Conservation (phyloP, 2,329 filamentous ascomycete genomes). For the Aspergillus candidus region DNA sequence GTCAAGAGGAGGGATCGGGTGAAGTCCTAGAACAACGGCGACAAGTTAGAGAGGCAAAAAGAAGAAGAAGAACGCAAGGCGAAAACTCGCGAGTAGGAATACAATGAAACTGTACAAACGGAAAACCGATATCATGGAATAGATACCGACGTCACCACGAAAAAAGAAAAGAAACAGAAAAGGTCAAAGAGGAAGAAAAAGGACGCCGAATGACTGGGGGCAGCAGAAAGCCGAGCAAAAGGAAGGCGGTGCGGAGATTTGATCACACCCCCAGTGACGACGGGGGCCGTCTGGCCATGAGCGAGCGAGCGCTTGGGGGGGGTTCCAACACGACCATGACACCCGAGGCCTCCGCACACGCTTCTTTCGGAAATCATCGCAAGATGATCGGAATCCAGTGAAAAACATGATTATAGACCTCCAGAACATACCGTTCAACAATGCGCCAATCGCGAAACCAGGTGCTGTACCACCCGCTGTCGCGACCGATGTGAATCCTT, state of each 20-base stretch:
- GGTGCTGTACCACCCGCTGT: slow-evolving; percentile 25
- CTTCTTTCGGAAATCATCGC: neutral
- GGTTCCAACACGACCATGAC: slow-evolving; percentile 16
- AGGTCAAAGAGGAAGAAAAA: slow-evolving; percentile 6
- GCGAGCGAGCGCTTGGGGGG: slow-evolving; percentile 12
- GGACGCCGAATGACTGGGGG: slow-evolving; percentile 6
- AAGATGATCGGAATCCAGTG: slow-evolving; percentile 2
- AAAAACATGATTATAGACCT: slow-evolving; percentile 11
- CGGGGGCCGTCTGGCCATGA: slow-evolving; percentile 19
- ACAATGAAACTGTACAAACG: neutral
- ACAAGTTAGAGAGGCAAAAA: slow-evolving; percentile 26
- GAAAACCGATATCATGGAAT: slow-evolving; percentile 1
- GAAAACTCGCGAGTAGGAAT: neutral
- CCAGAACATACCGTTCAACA: slow-evolving; percentile 31
- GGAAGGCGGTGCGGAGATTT: slow-evolving; percentile 38
- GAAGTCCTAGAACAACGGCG: slow-evolving; percentile 16
- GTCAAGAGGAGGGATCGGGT: slow-evolving; percentile 6
- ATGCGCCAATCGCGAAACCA: slow-evolving; percentile 31
- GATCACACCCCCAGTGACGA: slow-evolving; percentile 28
- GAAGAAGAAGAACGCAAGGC: neutral
- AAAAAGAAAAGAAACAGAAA: neutral
- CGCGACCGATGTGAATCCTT: slow-evolving; percentile 29
- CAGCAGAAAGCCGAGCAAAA: slow-evolving; percentile 16
- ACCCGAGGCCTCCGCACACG: slow-evolving; percentile 1
- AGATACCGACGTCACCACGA: neutral